Base-by-base conservation (phyloP, 176 grass and related monocot species). In the Alloteropsis semialata region DNA sequence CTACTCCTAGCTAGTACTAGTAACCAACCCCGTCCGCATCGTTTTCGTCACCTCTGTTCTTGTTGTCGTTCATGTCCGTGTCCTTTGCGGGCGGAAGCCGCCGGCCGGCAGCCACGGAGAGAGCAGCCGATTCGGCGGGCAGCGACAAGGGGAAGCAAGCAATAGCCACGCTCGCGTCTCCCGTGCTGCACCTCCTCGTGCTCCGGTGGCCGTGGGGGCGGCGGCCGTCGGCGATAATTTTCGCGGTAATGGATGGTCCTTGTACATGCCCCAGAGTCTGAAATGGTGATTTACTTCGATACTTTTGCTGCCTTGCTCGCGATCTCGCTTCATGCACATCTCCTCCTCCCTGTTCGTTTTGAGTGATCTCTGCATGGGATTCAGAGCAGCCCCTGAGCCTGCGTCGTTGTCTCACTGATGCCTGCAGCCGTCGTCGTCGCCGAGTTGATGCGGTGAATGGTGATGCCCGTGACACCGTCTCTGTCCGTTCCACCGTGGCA, bases 201-300 rank as follows among this genome's bases (percentile, higher is more conserved):
- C 22, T 32, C 48, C 30, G 50, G 72, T 37, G 28, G 45, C 43
- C 61, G 10, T 14, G 55, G 65, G 22, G 44, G 77, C 22, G 44
- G 22, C 78, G 34, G 38, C 57, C 57, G 32, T 19, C 70, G 51
- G 69, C 43, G 82, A 85, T 85, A 45, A 58, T 77, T 71, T 77
- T 49, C 38, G 56, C 12, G 55, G 77, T 71, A 68, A 75, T 81
- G 82, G 68, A 69, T 80, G 60, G 17, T 61, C 39, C 32, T 3
- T 75, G 71, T 88, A 85, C 37, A 63, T 81, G 41, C 64, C 36
- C 33, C n/a, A n/a, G n/a, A 70, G 28, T 8, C 18, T 81, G 39
- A 2, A 21, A 32, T 12, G 30, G 13, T 42, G 29, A 12, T 42
- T 11, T n/a, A n/a, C 61, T 19, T 34, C 15, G 6, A 36, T 7